Percentiles rank a stretch among this genome's conserved stretches.
Evolutionary conservation across 352 stramenopile genomes (phyloP).

Genomic region (Peronospora tabacina): DNA sequence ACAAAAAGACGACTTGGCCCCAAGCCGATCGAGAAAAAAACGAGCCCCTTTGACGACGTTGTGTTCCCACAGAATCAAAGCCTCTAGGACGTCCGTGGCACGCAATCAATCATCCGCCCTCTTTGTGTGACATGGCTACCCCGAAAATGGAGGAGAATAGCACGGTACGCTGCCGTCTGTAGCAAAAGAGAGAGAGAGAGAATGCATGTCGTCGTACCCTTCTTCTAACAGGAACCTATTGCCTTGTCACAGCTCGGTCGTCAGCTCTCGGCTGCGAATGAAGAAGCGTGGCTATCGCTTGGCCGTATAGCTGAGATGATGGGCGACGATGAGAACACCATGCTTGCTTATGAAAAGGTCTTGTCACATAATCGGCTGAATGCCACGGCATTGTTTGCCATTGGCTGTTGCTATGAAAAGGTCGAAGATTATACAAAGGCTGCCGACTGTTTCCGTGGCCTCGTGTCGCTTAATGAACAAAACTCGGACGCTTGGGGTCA

Average conservation of each 20-base stretch:
- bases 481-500: conserved; percentile 83
- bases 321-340: conserved; percentile 85
- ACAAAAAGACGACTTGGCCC: conserved; percentile 33
- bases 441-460: conserved; percentile 78
- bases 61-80: no score
- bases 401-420: conserved; percentile 84
- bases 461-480: conserved; percentile 78
- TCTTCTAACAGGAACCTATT: background rate
- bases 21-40: conserved; percentile 19
- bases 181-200: background rate
- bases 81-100: background rate
- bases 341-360: conserved; percentile 84
- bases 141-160: conserved; percentile 80
- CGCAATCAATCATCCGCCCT: background rate
- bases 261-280: conserved; percentile 70
- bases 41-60: no score
- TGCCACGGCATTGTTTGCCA: conserved; percentile 69
- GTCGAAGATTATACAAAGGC: conserved; percentile 83
- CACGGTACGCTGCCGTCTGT: conserved; percentile 22
- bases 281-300: conserved; percentile 77
- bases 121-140: conserved; percentile 49
- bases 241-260: conserved; percentile 38
- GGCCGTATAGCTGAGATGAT: conserved; percentile 87
- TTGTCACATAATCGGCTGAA: conserved; percentile 85
- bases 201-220: conserved; percentile 8